Evolutionary conservation across 2,329 filamentous ascomycete species (phyloP), one percentile per base, ranked within the genome.

Genomic region (Drechslerella coelobrocha): DNA sequence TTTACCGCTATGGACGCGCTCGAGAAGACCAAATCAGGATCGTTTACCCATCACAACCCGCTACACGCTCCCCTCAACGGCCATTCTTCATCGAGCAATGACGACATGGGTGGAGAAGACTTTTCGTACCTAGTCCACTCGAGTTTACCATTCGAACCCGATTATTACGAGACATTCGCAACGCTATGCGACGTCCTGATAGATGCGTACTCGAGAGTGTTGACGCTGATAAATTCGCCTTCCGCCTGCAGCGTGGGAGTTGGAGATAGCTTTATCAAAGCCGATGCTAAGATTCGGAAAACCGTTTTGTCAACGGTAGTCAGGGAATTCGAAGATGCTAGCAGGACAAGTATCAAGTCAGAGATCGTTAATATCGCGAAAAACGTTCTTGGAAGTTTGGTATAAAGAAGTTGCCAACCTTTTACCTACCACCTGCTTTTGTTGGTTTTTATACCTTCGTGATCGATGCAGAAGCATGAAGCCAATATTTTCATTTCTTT

Each of bases 91-190:
- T 62, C 59, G n/a, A 65, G 60, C 50, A 39, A 34, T 31, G 68
- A 72, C 48, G 68, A 72, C 23, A 14, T 59, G 2, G 43, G 34
- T 26, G 68, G 68, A 0, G 92, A 96, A 77, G 91, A 95, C 76
- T 99, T 97, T 78, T 86, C 87, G 0, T 88, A 93, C 78, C 83
- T 99, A 1, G 84, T 97, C 19, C 97, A 93, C n/a, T 94, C 94
- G 0, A 89, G 88, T 14, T 81, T 99, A 51, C 94, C 94, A 0
- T 99, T 99, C 77, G 92, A 97, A 73, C 94, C 94, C 0, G 94
- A 99, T 79, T 99, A 96, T 77, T 94, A 93, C 79, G 92, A 95
- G 81, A 97, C 92, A 0, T 97, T 97, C 80, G 89, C 92, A 12
- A 97, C 94, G 10, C 83, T 99, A 5, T 97, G 94, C 81, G 94